These are phyloP conservation scores for Eleusine indica DNA, from an alignment of 176 grass and related monocot species.

Conservation along the genomic window DNA sequence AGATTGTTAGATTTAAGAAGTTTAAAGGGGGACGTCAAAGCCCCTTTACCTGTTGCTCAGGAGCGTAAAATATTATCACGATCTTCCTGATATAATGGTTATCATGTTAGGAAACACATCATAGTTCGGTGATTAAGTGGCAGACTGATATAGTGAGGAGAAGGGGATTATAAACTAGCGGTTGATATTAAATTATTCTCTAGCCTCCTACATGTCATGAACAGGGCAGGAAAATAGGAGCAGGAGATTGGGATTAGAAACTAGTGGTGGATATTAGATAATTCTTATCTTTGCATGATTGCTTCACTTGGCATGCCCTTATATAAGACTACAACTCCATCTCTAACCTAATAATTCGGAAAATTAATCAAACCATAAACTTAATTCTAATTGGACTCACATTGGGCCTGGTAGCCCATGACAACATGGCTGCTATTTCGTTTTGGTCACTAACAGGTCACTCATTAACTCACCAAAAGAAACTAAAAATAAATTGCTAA, in stretches of 20 bases:
- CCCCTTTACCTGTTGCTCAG: constrained; percentile 69
- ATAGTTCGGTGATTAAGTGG: not conserved
- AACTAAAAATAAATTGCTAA: not conserved
- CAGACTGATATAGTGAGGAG: not conserved
- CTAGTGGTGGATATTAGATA: not conserved
- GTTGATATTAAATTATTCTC: no score
- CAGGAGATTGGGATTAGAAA: no score
- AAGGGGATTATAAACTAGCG: no score
- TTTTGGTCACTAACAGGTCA: not conserved
- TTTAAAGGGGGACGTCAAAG: constrained; percentile 71
- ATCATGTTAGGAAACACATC: not conserved
- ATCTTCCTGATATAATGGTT: constrained; percentile 62
- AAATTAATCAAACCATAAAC: not conserved
- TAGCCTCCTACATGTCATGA: no score
- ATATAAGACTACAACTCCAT: not conserved
- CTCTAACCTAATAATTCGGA: not conserved
- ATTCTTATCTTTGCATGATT: not conserved
- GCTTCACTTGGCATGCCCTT: no score
- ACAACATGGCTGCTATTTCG: not conserved
- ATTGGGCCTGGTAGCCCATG: no score
- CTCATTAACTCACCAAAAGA: not conserved
- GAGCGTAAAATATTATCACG: constrained; percentile 77
- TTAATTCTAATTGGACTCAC: not conserved
- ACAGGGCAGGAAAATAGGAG: no score
- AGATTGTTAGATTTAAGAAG: constrained; percentile 81